Evolutionary conservation across 2,329 filamentous ascomycete genomes (phyloP).

Genomic region (Didymella segeticola): DNA sequence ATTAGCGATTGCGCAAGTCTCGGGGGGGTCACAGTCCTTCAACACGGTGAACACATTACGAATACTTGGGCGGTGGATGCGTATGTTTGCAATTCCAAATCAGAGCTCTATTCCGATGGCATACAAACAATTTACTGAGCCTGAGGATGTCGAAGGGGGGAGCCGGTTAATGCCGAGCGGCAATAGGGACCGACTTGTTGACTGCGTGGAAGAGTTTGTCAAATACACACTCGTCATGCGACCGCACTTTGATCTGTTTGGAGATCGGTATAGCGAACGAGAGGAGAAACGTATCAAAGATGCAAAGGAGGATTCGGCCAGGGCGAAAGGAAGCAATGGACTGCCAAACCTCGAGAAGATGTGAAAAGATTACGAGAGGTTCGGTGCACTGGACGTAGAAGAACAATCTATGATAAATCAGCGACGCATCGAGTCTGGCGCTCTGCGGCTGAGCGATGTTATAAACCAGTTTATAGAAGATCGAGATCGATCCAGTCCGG

Average conservation of each 20-base stretch:
- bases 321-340: neutral
- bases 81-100: slow-evolving; percentile 72
- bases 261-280: slow-evolving; percentile 68
- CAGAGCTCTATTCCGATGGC: slow-evolving; percentile 69
- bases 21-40: slow-evolving; percentile 70
- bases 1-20: slow-evolving; percentile 67
- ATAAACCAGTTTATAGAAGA: neutral
- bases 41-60: slow-evolving; percentile 72
- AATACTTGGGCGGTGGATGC: slow-evolving; percentile 72
- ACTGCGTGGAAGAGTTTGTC: slow-evolving; percentile 74
- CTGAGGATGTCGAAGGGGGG: slow-evolving; percentile 53
- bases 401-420: neutral
- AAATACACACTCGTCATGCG: slow-evolving; percentile 72
- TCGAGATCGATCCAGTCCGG: slow-evolving; percentile 1
- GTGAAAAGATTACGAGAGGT: neutral
- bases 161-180: slow-evolving; percentile 62
- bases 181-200: slow-evolving; percentile 66
- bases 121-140: slow-evolving; percentile 66
- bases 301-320: slow-evolving; percentile 12
- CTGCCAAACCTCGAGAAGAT: slow-evolving; percentile 2
- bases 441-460: neutral
- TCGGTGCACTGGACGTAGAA: neutral
- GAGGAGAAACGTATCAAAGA: slow-evolving; percentile 48
- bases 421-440: neutral
- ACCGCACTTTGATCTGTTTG: slow-evolving; percentile 66